These are phyloP conservation scores for Euphorbia tirucalli DNA, from an alignment of 345 rosid species.

Conservation along the genomic window DNA sequence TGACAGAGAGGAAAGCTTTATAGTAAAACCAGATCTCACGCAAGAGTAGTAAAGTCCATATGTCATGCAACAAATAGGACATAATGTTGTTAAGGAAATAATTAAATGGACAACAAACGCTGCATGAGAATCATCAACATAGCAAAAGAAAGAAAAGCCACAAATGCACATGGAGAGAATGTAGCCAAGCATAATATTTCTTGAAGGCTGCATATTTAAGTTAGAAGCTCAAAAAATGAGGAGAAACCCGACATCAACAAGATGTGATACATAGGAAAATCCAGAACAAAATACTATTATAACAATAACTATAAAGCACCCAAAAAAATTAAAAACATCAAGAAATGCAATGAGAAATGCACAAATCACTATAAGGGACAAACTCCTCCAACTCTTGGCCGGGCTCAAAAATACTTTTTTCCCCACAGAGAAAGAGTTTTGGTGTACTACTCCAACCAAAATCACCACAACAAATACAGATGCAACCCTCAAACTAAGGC, in stretches of 20 bases:
- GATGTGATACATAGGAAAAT: neutral
- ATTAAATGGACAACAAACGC: neutral
- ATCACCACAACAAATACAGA: neutral
- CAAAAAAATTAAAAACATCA: no score
- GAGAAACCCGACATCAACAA: neutral
- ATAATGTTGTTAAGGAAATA: neutral
- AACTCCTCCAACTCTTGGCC: neutral
- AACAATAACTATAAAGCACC: neutral
- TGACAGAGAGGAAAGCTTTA: no score
- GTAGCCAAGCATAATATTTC: neutral
- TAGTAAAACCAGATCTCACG: neutral
- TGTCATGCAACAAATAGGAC: neutral
- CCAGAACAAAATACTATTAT: neutral
- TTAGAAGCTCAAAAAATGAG: neutral
- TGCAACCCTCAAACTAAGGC: neutral
- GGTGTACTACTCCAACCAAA: neutral
- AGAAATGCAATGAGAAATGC: neutral
- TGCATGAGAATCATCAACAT: no score
- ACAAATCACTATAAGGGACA: neutral
- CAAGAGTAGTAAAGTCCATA: neutral
- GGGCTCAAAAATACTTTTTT: neutral
- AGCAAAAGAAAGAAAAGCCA: neutral
- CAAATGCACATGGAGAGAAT: neutral
- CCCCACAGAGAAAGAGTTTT: neutral
- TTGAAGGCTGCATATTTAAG: neutral